These are phyloP conservation scores for Seiridium cupressi DNA, from an alignment of 2,329 filamentous ascomycete species.

Conservation along the genomic window DNA sequence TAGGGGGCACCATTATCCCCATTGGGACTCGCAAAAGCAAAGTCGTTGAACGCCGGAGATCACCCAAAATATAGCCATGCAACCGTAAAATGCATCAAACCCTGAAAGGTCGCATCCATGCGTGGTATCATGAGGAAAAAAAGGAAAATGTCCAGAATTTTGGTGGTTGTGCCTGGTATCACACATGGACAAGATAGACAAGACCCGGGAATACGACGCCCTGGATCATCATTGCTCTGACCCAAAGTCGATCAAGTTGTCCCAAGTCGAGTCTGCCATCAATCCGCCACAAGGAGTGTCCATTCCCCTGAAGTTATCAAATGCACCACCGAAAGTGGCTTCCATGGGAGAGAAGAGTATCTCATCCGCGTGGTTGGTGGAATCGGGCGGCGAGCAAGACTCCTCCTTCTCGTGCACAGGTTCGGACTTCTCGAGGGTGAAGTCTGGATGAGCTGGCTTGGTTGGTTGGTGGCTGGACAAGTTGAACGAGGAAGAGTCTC, in stretches of 20 bases:
- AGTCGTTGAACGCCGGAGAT: not conserved
- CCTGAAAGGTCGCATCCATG: slow-evolving; percentile 10
- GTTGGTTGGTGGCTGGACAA: slow-evolving; percentile 18
- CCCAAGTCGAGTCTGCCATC: slow-evolving; percentile 20
- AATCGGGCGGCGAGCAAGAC: not conserved
- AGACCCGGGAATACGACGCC: not conserved
- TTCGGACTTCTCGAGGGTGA: not conserved
- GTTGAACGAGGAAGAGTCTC: slow-evolving; percentile 15
- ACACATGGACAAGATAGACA: not conserved
- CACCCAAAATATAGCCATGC: not conserved
- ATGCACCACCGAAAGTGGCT: slow-evolving; percentile 7
- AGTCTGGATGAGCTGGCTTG: slow-evolving; percentile 2
- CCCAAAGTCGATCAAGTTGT: slow-evolving; percentile 28
- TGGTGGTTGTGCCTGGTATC: not conserved
- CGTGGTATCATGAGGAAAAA: slow-evolving; percentile 13
- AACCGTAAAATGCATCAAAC: slow-evolving; percentile 12
- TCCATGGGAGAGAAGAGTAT: slow-evolving; percentile 16
- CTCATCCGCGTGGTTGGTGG: slow-evolving; percentile 9
- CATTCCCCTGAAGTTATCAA: slow-evolving; percentile 15
- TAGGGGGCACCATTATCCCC: not conserved
- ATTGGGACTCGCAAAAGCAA: not conserved
- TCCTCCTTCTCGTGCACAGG: not conserved
- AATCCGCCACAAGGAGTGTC: slow-evolving; percentile 18
- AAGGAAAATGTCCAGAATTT: not conserved
- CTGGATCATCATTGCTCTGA: slow-evolving; percentile 20